phyloP scores from a whole-genome alignment of 2,329 filamentous ascomycete species.

The Aspergillus brasiliensis region DNA sequence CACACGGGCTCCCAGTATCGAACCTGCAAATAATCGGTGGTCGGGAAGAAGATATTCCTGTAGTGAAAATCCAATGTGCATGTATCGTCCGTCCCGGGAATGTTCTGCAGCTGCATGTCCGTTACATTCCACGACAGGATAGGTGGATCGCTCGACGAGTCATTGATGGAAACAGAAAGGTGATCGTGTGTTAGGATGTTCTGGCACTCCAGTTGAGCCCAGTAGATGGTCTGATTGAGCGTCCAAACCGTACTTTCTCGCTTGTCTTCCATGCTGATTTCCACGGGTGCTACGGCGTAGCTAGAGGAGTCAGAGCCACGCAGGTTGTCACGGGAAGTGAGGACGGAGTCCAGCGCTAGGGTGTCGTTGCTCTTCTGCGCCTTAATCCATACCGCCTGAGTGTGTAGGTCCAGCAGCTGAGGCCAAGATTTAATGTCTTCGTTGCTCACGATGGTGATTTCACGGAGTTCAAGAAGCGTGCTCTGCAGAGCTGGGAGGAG shows the following conservation, averaged over 20 bases:
- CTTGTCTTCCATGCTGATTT: conserved; percentile 28
- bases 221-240: conserved; percentile 37
- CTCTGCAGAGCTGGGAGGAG: conserved; percentile 37
- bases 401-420: conserved; percentile 27
- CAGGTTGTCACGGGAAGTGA: conserved; percentile 20
- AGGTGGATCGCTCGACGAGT: conserved; percentile 17
- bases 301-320: conserved; percentile 29
- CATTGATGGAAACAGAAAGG: conserved; percentile 26
- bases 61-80: conserved; percentile 35
- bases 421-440: conserved; percentile 34
- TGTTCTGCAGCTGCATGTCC: conserved; percentile 24
- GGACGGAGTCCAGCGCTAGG: conserved; percentile 25
- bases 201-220: conserved; percentile 30
- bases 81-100: conserved; percentile 11
- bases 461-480: conserved; percentile 34
- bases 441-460: conserved; percentile 25
- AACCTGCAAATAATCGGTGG: conserved; percentile 35
- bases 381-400: conserved; percentile 35
- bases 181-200: conserved; percentile 22
- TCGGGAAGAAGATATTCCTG: conserved; percentile 30
- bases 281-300: conserved; percentile 37
- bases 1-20: conserved; percentile 39
- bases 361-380: conserved; percentile 29
- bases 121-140: conserved; percentile 32
- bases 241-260: conserved; percentile 32